Base-by-base conservation (phyloP, 139 green algal genomes). In the Microglena sp. region DNA sequence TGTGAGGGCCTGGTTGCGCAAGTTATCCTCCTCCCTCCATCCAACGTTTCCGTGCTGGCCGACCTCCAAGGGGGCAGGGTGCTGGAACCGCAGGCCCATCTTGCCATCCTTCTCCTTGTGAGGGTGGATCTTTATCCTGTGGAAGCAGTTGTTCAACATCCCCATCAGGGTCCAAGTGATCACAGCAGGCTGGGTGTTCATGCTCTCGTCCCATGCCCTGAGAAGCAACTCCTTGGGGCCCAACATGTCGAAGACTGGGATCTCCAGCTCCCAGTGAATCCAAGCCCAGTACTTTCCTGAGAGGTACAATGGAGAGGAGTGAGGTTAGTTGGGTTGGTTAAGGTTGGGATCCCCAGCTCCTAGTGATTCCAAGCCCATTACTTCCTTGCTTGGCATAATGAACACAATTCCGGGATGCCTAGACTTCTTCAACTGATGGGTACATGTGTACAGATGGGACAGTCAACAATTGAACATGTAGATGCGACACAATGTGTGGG, bases 141-240 rank as follows among this genome's bases (percentile, higher is more conserved):
- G 97, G 66, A 87, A 82, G 74, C 82, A 90, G 82, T 99, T 99
- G 87, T 98, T 98, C 82, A 96, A 89, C 94, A 98, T 96, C 68
- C 94, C 94, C 88, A 98, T 95, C 31, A 97, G 32, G 64, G 97
- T 99, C 93, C 93, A 98, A 1, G 88, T 94, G 67, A 90, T 79
- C 5, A 74, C 59, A 24, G 72, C 77, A 21, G 89, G 89, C 80
- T 96, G 90, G 2, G 82, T 86, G 83, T 97, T 97, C 78, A 86
- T 87, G 66, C 40, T 63, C 55, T 78, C 77, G 66, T 96, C 88
- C 77, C 83, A 92, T 3, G 90, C 90, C 11, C 91, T 84, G 46
- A 85, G 78, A 33, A 80, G 79, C 62, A 94, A 63, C 73, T 93
- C 86, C 34, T 80, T 75, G 44, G 69, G 66, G 2, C 43, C 31